phyloP scores from a whole-genome alignment of 2,329 filamentous ascomycete species.

The Alternaria infectoria region DNA sequence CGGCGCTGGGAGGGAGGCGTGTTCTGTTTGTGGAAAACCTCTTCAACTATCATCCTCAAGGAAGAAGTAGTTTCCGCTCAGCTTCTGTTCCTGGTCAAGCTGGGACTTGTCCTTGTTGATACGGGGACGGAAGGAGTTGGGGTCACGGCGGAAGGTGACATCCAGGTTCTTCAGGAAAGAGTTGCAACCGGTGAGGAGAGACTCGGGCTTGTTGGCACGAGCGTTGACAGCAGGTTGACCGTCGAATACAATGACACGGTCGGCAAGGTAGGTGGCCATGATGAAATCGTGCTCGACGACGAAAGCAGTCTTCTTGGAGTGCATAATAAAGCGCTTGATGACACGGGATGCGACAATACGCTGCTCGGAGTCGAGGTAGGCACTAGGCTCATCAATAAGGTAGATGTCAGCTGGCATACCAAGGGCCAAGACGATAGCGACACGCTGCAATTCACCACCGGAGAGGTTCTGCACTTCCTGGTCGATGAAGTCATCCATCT shows the following conservation, averaged over 20 bases:
- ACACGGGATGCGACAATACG: conserved; percentile 96
- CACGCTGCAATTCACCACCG: conserved; percentile 98
- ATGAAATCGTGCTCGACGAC: conserved; percentile 99
- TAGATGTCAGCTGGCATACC: conserved; percentile 97
- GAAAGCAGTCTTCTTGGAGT: conserved; percentile 99
- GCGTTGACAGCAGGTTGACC: conserved; percentile 88
- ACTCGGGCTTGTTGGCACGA: conserved; percentile 88
- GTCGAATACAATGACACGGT: conserved; percentile 98
- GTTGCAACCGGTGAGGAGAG: conserved; percentile 94
- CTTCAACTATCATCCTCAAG: conserved; percentile 83
- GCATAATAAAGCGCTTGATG: conserved; percentile 99
- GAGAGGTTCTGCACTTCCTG: conserved; percentile 99
- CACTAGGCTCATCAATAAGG: conserved; percentile 87
- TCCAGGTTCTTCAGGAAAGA: conserved; percentile 94
- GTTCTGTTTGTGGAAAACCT: conserved; percentile 62
- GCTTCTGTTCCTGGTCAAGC: conserved; percentile 97
- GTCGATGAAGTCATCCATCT: conserved; percentile 98
- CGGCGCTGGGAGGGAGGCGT: conserved; percentile 42
- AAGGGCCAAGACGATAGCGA: conserved; percentile 95
- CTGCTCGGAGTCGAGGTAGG: conserved; percentile 96
- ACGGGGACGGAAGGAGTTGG: conserved; percentile 92
- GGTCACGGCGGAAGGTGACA: conserved; percentile 97
- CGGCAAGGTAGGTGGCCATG: conserved; percentile 84
- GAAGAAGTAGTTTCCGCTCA: conserved; percentile 96
- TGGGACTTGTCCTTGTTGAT: conserved; percentile 98